Conservation (phyloP, 768 basidiomycete species). For the Dioszegia crocea region DNA sequence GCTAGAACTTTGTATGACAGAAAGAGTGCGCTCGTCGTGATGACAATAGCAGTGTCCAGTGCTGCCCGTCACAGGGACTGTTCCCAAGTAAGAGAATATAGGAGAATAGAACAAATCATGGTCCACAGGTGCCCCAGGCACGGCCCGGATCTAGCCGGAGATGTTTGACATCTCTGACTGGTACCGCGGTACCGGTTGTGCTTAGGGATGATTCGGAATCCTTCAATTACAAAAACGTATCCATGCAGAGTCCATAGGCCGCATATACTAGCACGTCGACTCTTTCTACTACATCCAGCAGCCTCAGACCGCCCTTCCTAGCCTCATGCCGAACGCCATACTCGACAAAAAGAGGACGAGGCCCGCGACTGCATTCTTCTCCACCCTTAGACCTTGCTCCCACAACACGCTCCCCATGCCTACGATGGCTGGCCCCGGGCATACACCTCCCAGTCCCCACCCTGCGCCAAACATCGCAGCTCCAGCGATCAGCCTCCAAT, state of each 20-base stretch:
- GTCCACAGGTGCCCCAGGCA: too few species aligned
- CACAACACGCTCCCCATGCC: background rate
- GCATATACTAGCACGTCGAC: too few species aligned
- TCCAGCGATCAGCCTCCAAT: constrained; percentile 35
- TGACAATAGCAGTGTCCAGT: background rate
- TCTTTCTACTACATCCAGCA: too few species aligned
- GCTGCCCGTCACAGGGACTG: background rate
- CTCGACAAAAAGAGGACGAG: background rate
- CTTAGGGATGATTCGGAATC: too few species aligned
- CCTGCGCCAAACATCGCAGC: constrained; percentile 48
- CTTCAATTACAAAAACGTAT: too few species aligned
- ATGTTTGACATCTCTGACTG: too few species aligned
- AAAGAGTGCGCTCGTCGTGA: background rate
- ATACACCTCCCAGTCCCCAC: constrained; percentile 50
- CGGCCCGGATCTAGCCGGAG: background rate
- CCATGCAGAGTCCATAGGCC: too few species aligned
- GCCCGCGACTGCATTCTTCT: background rate
- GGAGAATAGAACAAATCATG: background rate
- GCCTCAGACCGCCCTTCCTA: background rate
- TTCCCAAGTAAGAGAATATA: background rate
- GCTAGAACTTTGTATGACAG: background rate
- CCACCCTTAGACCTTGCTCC: background rate
- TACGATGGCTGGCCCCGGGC: constrained; percentile 47
- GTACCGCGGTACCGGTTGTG: too few species aligned
- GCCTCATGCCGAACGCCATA: background rate